A percentile compares a stretch with the other conserved stretches of the same genome.
Evolutionary conservation across 2,329 filamentous ascomycete genomes (phyloP).

Genomic region (Epicoccum nigrum): DNA sequence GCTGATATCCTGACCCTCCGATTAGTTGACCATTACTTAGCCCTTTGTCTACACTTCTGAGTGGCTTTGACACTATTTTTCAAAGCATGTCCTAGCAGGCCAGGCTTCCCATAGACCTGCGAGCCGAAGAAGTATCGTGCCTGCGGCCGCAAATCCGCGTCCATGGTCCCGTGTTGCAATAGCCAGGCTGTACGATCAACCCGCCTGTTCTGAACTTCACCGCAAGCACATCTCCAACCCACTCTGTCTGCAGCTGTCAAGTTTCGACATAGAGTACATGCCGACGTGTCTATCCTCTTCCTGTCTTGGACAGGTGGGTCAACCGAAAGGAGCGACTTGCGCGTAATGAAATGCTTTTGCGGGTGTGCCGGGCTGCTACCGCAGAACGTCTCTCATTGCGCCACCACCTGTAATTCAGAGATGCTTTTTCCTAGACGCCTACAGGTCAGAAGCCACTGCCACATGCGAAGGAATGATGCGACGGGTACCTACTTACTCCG

Average conservation of each 20-base stretch:
- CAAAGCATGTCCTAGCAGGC: neutral
- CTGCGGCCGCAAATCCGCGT: neutral
- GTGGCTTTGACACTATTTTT: neutral
- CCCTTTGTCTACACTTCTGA: too few relatives aligned
- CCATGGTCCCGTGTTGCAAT: neutral
- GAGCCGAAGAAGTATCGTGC: neutral
- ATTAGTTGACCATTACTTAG: too few relatives aligned
- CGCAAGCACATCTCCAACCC: neutral
- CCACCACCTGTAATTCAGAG: neutral
- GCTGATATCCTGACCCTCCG: too few relatives aligned
- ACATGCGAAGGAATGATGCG: conserved; percentile 5
- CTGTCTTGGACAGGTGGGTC: neutral
- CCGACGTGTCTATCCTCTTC: conserved; percentile 5
- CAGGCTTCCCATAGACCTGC: neutral
- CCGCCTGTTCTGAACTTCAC: too few relatives aligned
- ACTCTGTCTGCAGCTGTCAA: neutral
- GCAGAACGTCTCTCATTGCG: conserved; percentile 2
- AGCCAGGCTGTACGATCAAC: too few relatives aligned
- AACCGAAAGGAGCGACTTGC: conserved; percentile 1
- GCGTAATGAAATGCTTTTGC: conserved; percentile 1
- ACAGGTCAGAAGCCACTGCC: neutral
- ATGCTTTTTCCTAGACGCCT: conserved; percentile 4
- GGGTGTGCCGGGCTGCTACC: neutral
- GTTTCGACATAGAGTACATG: conserved; percentile 4
- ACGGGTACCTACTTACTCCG: neutral